phyloP scores from a whole-genome alignment of 805 yeast genomes.

The Starmerella geochares region DNA sequence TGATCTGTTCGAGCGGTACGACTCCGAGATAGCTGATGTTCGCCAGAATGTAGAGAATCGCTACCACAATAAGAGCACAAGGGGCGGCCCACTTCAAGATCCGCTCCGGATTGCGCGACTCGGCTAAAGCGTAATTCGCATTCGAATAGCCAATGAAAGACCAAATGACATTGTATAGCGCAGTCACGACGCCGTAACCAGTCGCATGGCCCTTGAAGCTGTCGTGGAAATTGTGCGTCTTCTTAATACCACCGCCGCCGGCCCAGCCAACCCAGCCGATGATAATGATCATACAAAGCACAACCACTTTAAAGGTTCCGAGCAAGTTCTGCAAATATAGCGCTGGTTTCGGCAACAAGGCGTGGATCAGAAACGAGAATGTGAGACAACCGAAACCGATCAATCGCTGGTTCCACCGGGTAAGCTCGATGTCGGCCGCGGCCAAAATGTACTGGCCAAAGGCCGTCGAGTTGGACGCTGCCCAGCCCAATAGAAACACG shows the following conservation, averaged over 20 bases:
- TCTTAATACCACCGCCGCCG: conserved; percentile 46
- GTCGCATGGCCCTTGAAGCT: conserved; percentile 39
- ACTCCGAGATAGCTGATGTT: conserved; percentile 59
- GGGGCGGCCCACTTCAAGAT: conserved; percentile 70
- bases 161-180: conserved; percentile 75
- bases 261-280: conserved; percentile 76
- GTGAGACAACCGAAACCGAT: conserved; percentile 66
- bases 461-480: conserved; percentile 71
- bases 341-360: conserved; percentile 53
- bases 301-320: conserved; percentile 64
- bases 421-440: conserved; percentile 29
- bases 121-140: conserved; percentile 74
- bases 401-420: conserved; percentile 65
- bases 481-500: conserved; percentile 71
- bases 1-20: conserved; percentile 38
- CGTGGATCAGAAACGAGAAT: conserved; percentile 56
- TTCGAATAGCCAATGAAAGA: conserved; percentile 75
- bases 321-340: conserved; percentile 53
- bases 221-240: conserved; percentile 50
- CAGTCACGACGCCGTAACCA: conserved; percentile 42
- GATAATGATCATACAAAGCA: conserved; percentile 56
- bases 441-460: conserved; percentile 67
- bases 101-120: conserved; percentile 60
- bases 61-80: conserved; percentile 48
- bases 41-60: conserved; percentile 61